Evolutionary conservation across 2,329 filamentous ascomycete genomes (phyloP).

Genomic region (Laburnicola sp.): DNA sequence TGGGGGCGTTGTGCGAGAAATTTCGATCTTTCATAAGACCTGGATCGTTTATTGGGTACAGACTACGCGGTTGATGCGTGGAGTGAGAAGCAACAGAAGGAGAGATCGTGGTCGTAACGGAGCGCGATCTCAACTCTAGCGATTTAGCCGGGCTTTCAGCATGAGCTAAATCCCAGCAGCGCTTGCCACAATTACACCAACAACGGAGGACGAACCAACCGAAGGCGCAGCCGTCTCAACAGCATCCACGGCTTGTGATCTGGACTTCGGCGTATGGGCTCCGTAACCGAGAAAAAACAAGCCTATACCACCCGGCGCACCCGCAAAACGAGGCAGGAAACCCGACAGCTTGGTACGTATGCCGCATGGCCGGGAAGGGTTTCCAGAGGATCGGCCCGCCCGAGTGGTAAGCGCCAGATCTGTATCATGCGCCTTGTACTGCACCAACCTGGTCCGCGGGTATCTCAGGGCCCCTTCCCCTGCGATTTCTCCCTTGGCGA

Average conservation of each 20-base stretch:
- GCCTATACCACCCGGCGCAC: slow-evolving; percentile 1
- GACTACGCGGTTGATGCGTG: neutral
- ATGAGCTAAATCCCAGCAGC: slow-evolving; percentile 27
- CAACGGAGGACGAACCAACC: slow-evolving; percentile 25
- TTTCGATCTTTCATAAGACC: neutral
- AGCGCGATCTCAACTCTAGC: slow-evolving; percentile 15
- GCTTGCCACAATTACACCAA: slow-evolving; percentile 22
- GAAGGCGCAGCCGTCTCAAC: slow-evolving; percentile 19
- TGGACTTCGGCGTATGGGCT: slow-evolving; percentile 11
- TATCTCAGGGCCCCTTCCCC: slow-evolving; percentile 11
- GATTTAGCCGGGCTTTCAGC: slow-evolving; percentile 21
- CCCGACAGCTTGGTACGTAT: slow-evolving; percentile 17
- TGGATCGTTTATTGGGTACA: too few relatives aligned
- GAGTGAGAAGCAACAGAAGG: slow-evolving; percentile 13
- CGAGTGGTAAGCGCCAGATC: slow-evolving; percentile 31
- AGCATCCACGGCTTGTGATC: slow-evolving; percentile 8
- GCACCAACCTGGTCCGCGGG: slow-evolving; percentile 29
- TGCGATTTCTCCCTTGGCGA: slow-evolving; percentile 36
- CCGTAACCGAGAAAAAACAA: slow-evolving; percentile 27
- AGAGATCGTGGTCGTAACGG: slow-evolving; percentile 8
- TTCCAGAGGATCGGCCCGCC: slow-evolving; percentile 35
- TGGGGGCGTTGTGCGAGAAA: slow-evolving; percentile 3
- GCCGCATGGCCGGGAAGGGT: slow-evolving; percentile 18
- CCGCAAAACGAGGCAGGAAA: slow-evolving; percentile 24
- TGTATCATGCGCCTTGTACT: slow-evolving; percentile 31